These are phyloP conservation scores for Mortierella hygrophila DNA, from an alignment of 192 early-diverging fungal species.

Conservation along the genomic window DNA sequence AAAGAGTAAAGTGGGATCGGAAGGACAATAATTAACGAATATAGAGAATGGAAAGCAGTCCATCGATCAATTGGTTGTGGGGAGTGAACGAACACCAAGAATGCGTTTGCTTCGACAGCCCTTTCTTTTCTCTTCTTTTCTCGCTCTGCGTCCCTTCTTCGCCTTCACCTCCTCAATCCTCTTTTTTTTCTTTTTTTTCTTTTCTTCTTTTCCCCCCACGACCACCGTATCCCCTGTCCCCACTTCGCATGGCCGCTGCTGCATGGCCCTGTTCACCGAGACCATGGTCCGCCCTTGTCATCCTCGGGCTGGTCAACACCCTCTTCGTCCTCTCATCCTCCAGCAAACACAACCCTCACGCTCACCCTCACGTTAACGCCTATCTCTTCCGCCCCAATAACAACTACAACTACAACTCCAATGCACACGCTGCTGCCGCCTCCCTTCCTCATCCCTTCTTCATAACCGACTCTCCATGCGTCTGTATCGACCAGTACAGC, in stretches of 20 bases:
- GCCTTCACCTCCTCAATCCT: neutral
- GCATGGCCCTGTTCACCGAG: conserved; percentile 11
- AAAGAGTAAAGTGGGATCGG: neutral
- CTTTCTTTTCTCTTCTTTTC: neutral
- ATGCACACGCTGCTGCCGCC: neutral
- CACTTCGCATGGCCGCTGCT: conserved; percentile 1
- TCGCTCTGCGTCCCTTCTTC: neutral
- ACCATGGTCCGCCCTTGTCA: conserved; percentile 29
- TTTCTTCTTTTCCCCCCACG: neutral
- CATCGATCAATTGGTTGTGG: neutral
- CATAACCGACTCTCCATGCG: neutral
- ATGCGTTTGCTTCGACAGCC: too few relatives aligned
- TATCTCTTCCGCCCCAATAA: neutral
- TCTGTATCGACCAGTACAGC: conserved; percentile 9
- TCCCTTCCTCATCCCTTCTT: neutral
- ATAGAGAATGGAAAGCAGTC: neutral
- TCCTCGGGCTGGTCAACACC: conserved; percentile 20
- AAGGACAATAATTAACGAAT: neutral
- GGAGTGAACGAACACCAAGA: neutral
- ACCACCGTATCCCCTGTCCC: conserved; percentile 1
- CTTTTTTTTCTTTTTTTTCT: neutral
- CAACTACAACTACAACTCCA: neutral
- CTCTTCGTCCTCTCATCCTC: neutral
- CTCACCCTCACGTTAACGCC: neutral
- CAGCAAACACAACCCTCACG: neutral